Base-by-base conservation (phyloP, 1,139 yeast genomes). In the Candida labiduridarum region DNA sequence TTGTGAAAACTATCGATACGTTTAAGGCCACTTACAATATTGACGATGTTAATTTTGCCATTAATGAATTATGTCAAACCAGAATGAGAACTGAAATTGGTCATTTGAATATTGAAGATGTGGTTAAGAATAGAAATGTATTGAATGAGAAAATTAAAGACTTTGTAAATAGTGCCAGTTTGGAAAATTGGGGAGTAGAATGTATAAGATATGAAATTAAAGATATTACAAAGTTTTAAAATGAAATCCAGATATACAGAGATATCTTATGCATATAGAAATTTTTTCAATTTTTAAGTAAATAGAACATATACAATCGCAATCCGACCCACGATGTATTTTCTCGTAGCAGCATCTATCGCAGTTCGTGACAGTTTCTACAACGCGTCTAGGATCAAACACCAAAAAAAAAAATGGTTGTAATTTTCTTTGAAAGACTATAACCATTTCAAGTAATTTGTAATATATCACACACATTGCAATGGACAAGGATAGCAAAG, bases 61-160 rank as follows among this genome's bases (percentile, higher is more conserved):
- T 89, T 51, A 78, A 87, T 47, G 96, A 89, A 69, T 78, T 89
- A 58, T 96, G 96, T 0, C 96, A 89, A 66, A 89, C 96, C 18
- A 88, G 96, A 38, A 89, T 89, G 96, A 78, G 96, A 61, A 83
- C 90, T 1, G 96, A 89, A 67, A 89, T 89, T 61, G 96, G 96
- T 47, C 87, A 88, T 55, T 72, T 89, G 73, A 79, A 91, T 2
- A 78, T 89, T 59, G 96, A 89, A 62, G 82, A 85, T 49, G 95
- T 88, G 18, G 76, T 89, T 58, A 79, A 83, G 57, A 96, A 89
- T 66, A 79, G 96, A 61, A 92, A 87, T 63, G 64, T 78, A 33
- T 77, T 89, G 59, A 89, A 89, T 68, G 70, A 69, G 55, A 87
- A 87, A 68, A 89, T 89, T 65, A 88, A 91, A 51, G 63, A 73